Conservation (phyloP, 257 asterid genomes). For the Scutellaria barbata region DNA sequence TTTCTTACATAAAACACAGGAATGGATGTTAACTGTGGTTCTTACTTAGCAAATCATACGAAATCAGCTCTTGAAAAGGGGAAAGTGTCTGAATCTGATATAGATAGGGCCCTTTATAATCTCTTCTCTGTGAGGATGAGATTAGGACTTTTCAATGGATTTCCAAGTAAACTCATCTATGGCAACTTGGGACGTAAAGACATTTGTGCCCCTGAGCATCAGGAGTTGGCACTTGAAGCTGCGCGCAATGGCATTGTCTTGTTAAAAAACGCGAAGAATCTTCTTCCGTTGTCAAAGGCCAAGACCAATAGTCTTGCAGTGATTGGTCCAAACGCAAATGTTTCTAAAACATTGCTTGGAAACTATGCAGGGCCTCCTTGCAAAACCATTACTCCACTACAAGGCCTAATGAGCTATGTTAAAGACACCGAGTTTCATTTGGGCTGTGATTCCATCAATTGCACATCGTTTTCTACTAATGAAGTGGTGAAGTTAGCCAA, state of each 20-base stretch:
- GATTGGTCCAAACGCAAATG: constrained; percentile 67
- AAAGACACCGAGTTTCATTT: constrained; percentile 37
- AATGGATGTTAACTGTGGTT: constrained; percentile 74
- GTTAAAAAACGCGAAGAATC: constrained; percentile 51
- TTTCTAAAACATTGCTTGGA: constrained; percentile 50
- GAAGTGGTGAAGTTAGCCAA: constrained; percentile 44
- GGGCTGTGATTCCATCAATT: constrained; percentile 60
- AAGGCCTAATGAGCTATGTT: constrained; percentile 57
- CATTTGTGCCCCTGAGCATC: constrained; percentile 62
- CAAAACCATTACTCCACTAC: constrained; percentile 53
- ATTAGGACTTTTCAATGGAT: constrained; percentile 67
- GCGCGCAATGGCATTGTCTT: constrained; percentile 73
- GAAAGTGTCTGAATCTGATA: constrained; percentile 54
- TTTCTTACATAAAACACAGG: constrained; percentile 41
- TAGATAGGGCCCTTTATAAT: constrained; percentile 70
- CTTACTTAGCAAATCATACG: constrained; percentile 51
- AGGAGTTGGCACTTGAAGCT: constrained; percentile 58
- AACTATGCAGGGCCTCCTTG: constrained; percentile 75
- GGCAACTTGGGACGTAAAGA: constrained; percentile 48
- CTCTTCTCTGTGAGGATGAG: constrained; percentile 71
- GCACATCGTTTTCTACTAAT: constrained; percentile 38
- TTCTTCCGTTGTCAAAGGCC: constrained; percentile 60
- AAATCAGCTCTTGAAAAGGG: constrained; percentile 60
- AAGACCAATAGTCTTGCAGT: constrained; percentile 56
- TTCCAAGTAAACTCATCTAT: constrained; percentile 44